A percentile compares a stretch with the other conserved stretches of the same genome.
Conservation (phyloP, 345 rosid genomes). For the Hirschfeldia incana region DNA sequence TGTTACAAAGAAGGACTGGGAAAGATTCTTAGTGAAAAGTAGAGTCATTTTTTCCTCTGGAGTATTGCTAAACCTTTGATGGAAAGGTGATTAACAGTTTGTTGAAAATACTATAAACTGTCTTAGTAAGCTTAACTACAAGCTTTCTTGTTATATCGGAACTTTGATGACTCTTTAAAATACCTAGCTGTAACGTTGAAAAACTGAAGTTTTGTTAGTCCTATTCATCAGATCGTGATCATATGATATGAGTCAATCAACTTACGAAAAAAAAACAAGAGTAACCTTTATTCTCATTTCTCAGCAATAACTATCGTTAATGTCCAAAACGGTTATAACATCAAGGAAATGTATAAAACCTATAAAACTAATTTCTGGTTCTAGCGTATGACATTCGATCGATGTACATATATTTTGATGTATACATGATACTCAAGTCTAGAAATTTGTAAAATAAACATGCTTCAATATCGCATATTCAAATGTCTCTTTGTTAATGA, state of each 20-base stretch:
- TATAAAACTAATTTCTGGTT: not conserved
- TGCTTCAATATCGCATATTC: not conserved
- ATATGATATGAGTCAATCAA: slow-evolving; percentile 20
- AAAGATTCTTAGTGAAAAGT: not conserved
- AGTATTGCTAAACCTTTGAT: not conserved
- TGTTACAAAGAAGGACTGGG: not conserved
- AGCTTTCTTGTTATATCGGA: slow-evolving; percentile 14
- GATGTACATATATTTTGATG: not conserved
- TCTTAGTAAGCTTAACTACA: not conserved
- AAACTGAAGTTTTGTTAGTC: not conserved
- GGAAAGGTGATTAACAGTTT: slow-evolving; percentile 17
- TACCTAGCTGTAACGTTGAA: slow-evolving; percentile 27
- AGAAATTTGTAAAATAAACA: not conserved
- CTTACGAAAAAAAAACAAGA: not conserved
- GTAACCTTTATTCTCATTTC: not conserved
- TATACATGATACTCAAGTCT: not conserved
- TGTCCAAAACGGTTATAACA: not conserved
- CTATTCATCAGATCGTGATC: slow-evolving; percentile 3
- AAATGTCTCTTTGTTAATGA: not conserved
- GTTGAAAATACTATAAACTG: not conserved
- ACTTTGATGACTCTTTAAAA: not conserved
- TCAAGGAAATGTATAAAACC: not conserved
- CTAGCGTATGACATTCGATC: not conserved
- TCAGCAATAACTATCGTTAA: not conserved
- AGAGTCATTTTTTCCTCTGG: not conserved